phyloP scores from a whole-genome alignment of 352 stramenopile genomes.

The Phytophthora constricta region DNA sequence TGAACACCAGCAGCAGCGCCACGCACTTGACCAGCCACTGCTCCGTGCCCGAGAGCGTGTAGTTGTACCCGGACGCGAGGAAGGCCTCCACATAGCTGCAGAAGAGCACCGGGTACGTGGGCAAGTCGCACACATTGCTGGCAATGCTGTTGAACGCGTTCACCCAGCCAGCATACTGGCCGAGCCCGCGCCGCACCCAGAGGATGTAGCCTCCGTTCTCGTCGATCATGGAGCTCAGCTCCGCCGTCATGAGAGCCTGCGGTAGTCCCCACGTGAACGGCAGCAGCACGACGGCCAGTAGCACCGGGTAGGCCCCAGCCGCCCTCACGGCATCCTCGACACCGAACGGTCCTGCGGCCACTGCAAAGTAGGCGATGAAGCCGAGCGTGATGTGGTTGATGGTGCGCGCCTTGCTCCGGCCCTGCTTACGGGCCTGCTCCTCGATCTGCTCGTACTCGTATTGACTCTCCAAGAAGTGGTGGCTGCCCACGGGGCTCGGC shows the following conservation, averaged over 20 bases:
- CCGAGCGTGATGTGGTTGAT: constrained; percentile 86
- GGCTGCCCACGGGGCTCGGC: constrained; percentile 54
- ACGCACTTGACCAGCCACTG: constrained; percentile 77
- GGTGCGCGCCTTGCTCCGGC: constrained; percentile 55
- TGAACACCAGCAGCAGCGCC: constrained; percentile 76
- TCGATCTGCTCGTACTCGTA: constrained; percentile 50
- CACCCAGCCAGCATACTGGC: constrained; percentile 83
- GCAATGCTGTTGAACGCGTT: constrained; percentile 88
- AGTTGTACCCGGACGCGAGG: constrained; percentile 61
- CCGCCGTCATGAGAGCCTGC: constrained; percentile 86
- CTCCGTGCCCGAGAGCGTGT: constrained; percentile 57
- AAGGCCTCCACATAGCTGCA: constrained; percentile 88
- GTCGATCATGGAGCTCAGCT: constrained; percentile 86
- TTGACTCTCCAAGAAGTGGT: constrained; percentile 58
- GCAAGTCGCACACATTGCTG: constrained; percentile 86
- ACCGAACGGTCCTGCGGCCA: constrained; percentile 79
- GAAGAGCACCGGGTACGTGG: constrained; percentile 85
- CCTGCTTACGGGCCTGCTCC: constrained; percentile 31
- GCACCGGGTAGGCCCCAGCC: constrained; percentile 70
- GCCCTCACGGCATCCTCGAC: constrained; percentile 81
- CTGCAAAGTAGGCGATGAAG: constrained; percentile 88
- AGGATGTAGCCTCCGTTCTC: constrained; percentile 88
- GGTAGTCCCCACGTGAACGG: constrained; percentile 86
- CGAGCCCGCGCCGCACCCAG: constrained; percentile 81
- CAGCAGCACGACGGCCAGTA: constrained; percentile 74